Percentiles rank a stretch among this genome's conserved stretches.
Evolutionary conservation across 768 basidiomycete genomes (phyloP).

Genomic region (Saitozyma podzolica): DNA sequence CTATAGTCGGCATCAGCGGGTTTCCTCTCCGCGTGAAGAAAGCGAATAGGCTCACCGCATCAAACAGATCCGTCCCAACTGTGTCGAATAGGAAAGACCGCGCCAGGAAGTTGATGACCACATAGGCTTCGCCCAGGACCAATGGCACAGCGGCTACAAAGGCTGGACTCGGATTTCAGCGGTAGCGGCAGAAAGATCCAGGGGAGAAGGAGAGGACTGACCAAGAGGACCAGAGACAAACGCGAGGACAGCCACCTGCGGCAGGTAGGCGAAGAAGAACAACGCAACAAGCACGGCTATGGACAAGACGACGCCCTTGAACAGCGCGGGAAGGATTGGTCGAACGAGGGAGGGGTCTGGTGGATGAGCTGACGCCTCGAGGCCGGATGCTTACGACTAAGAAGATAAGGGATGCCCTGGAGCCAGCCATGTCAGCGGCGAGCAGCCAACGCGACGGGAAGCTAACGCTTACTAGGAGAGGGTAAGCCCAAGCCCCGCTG

Average conservation of each 20-base stretch:
- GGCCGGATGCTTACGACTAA: conserved; percentile 27
- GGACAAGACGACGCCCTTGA: conserved; percentile 42
- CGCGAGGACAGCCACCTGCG: conserved; percentile 66
- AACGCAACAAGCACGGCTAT: conserved; percentile 49
- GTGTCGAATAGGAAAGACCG: conserved; percentile 58
- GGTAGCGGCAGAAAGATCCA: background rate
- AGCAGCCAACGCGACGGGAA: background rate
- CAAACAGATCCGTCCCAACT: conserved; percentile 58
- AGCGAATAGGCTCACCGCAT: conserved; percentile 51
- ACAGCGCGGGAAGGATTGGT: conserved; percentile 45
- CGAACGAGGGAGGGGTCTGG: conserved; percentile 33
- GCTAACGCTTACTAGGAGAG: conserved; percentile 37
- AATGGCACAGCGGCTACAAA: conserved; percentile 60
- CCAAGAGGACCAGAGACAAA: conserved; percentile 67
- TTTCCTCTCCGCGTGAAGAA: background rate
- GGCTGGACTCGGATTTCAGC: conserved; percentile 25
- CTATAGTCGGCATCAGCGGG: conserved; percentile 8
- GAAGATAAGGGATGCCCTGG: conserved; percentile 47
- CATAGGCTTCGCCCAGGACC: conserved; percentile 56
- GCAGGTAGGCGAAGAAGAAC: conserved; percentile 61
- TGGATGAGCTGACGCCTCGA: background rate
- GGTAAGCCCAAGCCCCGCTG: conserved; percentile 50
- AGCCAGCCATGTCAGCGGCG: conserved; percentile 4
- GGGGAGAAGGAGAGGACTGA: conserved; percentile 17
- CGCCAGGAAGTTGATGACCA: conserved; percentile 57